Base-by-base conservation (phyloP, 768 basidiomycete species). In the Tephrocybe sp. region DNA sequence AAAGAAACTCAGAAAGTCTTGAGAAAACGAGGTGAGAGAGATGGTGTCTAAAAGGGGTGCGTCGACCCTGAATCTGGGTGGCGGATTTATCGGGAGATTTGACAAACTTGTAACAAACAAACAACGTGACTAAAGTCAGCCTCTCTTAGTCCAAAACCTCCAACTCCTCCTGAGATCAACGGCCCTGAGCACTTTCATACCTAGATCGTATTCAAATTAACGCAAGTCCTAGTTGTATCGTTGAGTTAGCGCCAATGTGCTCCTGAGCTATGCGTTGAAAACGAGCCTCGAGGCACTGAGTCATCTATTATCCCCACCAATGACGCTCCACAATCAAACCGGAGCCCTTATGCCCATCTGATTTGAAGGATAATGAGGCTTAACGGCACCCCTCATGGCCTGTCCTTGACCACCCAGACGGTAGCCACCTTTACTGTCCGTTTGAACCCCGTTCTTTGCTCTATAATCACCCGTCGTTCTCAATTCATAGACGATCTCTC, bases 261-360 rank as follows among this genome's bases (percentile, higher is more conserved):
- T 16, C 12, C 35, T 26, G 10, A 22, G 20, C 16, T 23, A 8
- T 4, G 26, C 20, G 30, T 50, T 35, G 17, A 42, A 39, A 52
- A 52, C 45, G 51, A 52, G 51, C 26, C 26, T 26, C 26, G 26
- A 26, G 51, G 45, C 20, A 36, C 39, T 52, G 51, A 52, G 33
- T 36, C 41, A 17, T 41, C 40, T 51, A 17, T 43, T 51, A 47
- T 51, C 49, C 45, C 53, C 53, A 45, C 42, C 43, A 44, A 46
- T 32, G 33, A 23, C 7, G 49, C 54, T 51, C 49, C 54, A 55
- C 49, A 51, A 48, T 50, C 49, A 55, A 39, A 38, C 54, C 30
- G n/a, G 38, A 22, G 12, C 17, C 11, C 14, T 45, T 38, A 22
- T 30, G 34, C 23, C 33, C 38, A 41, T 32, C 44, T 46, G 39